Conservation (phyloP, 2,329 filamentous ascomycete genomes). For the Aspergillus oerlinghausenensis region DNA sequence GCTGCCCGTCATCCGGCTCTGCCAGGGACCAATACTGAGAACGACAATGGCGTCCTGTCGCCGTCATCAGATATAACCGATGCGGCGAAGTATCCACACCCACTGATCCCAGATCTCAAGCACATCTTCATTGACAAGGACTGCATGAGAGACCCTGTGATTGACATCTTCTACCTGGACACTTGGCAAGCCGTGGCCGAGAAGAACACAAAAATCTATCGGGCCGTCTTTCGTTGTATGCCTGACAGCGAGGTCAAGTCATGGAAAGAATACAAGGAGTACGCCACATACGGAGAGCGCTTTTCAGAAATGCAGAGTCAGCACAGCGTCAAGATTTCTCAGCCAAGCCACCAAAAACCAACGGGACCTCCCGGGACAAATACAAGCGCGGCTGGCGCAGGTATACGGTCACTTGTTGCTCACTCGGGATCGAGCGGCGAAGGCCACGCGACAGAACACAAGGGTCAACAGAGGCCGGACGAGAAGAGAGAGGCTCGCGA, state of each 20-base stretch:
- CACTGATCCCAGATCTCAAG: constrained; percentile 61
- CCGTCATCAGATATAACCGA: constrained; percentile 40
- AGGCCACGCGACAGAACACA: constrained; percentile 25
- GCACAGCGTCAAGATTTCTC: constrained; percentile 46
- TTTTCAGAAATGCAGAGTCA: constrained; percentile 66
- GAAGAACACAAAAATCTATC: constrained; percentile 94
- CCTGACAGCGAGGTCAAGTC: constrained; percentile 90
- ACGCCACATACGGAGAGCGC: constrained; percentile 67
- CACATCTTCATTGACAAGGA: constrained; percentile 74
- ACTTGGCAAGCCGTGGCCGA: constrained; percentile 82
- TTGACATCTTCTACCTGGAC: constrained; percentile 76
- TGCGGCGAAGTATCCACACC: constrained; percentile 47
- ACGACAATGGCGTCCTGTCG: constrained; percentile 64
- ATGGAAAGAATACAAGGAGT: constrained; percentile 91
- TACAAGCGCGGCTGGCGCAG: constrained; percentile 14
- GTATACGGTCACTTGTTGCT: constrained; percentile 22
- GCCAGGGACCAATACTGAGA: constrained; percentile 76
- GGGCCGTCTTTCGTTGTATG: constrained; percentile 93
- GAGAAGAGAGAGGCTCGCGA: constrained; percentile 34
- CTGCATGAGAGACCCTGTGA: constrained; percentile 90
- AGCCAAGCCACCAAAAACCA: constrained; percentile 40
- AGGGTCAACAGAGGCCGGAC: constrained; percentile 25
- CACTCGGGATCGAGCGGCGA: constrained; percentile 26
- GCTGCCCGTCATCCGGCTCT: constrained; percentile 60
- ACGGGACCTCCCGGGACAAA: constrained; percentile 37